Evolutionary conservation across 148 eudicot species (phyloP).

Genomic region (Chenopodium album): DNA sequence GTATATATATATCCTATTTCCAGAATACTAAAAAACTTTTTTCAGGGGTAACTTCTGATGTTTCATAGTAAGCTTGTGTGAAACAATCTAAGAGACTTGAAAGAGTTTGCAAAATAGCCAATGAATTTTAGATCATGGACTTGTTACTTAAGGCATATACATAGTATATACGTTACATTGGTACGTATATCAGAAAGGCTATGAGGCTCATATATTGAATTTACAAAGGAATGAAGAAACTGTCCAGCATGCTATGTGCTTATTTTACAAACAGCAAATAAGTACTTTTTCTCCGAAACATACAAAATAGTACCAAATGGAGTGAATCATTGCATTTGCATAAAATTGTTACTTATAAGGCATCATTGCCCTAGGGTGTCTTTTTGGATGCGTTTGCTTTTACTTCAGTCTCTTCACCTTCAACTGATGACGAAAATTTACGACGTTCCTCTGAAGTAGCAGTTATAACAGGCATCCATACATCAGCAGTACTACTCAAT

Average conservation of each 20-base stretch:
- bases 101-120: neutral
- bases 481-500: constrained; percentile 86
- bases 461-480: constrained; percentile 96
- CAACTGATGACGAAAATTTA: constrained; percentile 45
- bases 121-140: neutral
- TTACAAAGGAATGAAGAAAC: neutral
- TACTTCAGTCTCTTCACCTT: constrained; percentile 29
- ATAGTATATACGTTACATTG: neutral
- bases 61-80: neutral
- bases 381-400: constrained; percentile 33
- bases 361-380: neutral
- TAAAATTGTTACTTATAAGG: neutral
- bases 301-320: neutral
- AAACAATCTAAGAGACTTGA: neutral
- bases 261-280: neutral
- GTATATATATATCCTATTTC: too few relatives aligned
- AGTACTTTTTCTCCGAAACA: neutral
- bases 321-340: neutral
- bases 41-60: neutral
- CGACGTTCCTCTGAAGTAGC: constrained; percentile 83
- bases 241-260: neutral
- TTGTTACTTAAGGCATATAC: neutral
- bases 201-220: neutral
- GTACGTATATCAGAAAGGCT: neutral
- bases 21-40: too few relatives aligned